A percentile compares a stretch with the other conserved stretches of the same genome.
Conservation (phyloP, 768 basidiomycete species). For the Pleurotus ostreatus region DNA sequence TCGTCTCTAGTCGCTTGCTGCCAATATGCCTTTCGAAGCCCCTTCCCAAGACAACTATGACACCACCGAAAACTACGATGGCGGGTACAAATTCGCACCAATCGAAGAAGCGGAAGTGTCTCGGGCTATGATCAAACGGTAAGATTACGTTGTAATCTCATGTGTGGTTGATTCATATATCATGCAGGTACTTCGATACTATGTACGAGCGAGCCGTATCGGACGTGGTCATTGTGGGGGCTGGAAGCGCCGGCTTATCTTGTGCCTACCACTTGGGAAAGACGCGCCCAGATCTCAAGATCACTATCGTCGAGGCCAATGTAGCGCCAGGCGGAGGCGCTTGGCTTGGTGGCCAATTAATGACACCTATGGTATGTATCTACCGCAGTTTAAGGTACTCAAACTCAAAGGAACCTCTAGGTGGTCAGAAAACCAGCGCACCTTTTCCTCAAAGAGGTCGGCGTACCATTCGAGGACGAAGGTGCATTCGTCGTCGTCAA, state of each 20-base stretch:
- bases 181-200: slow-evolving; percentile 59
- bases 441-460: slow-evolving; percentile 63
- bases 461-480: slow-evolving; percentile 75
- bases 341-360: slow-evolving; percentile 76
- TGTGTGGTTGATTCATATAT: neutral
- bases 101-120: slow-evolving; percentile 76
- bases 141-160: neutral
- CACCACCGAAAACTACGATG: slow-evolving; percentile 52
- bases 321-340: slow-evolving; percentile 79
- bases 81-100: slow-evolving; percentile 65
- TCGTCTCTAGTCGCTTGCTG: neutral
- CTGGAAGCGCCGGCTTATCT: slow-evolving; percentile 64
- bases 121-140: slow-evolving; percentile 75
- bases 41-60: slow-evolving; percentile 13
- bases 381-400: neutral
- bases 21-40: slow-evolving; percentile 5
- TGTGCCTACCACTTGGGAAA: slow-evolving; percentile 73
- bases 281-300: slow-evolving; percentile 59
- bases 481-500: slow-evolving; percentile 76
- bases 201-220: slow-evolving; percentile 75
- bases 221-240: slow-evolving; percentile 75
- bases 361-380: slow-evolving; percentile 66
- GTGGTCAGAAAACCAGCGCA: slow-evolving; percentile 78
- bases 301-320: slow-evolving; percentile 65
- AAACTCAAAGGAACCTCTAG: slow-evolving; percentile 25